phyloP scores from a whole-genome alignment of 768 basidiomycete species.

The Chlorophyllum brunneum region DNA sequence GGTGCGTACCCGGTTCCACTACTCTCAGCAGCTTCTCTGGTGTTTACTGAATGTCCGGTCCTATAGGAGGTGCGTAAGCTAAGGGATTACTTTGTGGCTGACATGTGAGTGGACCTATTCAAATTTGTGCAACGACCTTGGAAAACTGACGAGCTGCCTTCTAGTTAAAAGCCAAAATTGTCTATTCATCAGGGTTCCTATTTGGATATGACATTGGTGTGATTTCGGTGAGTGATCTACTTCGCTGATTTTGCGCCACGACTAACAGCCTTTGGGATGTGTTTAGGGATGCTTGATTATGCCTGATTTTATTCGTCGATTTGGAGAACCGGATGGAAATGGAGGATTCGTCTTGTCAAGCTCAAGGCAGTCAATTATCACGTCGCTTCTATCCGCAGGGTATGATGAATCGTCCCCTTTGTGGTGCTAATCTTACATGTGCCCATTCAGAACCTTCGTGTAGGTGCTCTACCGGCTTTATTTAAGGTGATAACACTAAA shows the following conservation, averaged over 20 bases:
- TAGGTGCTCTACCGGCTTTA: slow-evolving; percentile 23
- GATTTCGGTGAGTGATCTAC: slow-evolving; percentile 48
- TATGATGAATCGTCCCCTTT: slow-evolving; percentile 23
- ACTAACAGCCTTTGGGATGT: neutral
- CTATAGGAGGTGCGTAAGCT: slow-evolving; percentile 23
- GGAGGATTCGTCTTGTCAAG: slow-evolving; percentile 52
- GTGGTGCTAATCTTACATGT: neutral
- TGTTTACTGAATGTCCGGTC: neutral
- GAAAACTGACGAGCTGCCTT: neutral
- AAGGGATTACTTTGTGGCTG: neutral
- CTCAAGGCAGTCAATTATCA: slow-evolving; percentile 71
- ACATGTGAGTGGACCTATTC: too few species aligned
- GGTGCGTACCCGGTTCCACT: slow-evolving; percentile 36
- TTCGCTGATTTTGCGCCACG: neutral
- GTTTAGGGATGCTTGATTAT: slow-evolving; percentile 72
- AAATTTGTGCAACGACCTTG: too few species aligned
- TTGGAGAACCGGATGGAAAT: slow-evolving; percentile 48
- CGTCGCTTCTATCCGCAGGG: slow-evolving; percentile 76
- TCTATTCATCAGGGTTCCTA: slow-evolving; percentile 46
- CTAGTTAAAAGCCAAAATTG: neutral
- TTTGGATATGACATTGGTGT: slow-evolving; percentile 80
- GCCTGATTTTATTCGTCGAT: slow-evolving; percentile 70
- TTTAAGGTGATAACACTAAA: neutral
- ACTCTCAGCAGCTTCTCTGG: neutral
- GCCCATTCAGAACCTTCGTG: slow-evolving; percentile 45